Evolutionary conservation across 139 green algal species (phyloP).

Genomic region (Parachlorella kessleri): DNA sequence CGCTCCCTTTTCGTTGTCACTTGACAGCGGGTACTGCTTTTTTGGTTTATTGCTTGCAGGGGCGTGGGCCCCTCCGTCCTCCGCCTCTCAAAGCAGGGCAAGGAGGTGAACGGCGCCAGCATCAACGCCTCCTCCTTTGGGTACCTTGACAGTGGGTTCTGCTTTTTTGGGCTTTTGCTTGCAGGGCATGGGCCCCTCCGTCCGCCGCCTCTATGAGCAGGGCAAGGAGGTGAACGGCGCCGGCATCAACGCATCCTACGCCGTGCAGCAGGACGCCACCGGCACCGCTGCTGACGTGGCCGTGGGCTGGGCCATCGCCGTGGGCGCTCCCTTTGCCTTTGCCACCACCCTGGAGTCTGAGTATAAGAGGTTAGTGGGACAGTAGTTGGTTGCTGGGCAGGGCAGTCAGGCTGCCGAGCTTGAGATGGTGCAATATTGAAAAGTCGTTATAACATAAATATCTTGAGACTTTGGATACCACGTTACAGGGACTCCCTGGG

Average conservation of each 20-base stretch:
- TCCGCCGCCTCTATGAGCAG: constrained; percentile 98
- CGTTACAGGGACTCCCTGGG: too few species aligned
- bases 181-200: constrained; percentile 98
- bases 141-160: too few species aligned
- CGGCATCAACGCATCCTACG: constrained; percentile 99
- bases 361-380: constrained; percentile 90
- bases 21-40: too few species aligned
- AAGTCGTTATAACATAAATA: too few species aligned
- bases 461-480: too few species aligned
- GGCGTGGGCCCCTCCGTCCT: constrained; percentile 99
- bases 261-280: constrained; percentile 98
- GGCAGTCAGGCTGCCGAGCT: too few species aligned
- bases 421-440: too few species aligned
- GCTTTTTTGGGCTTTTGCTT: too few species aligned
- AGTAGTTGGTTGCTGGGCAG: too few species aligned
- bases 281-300: constrained; percentile 95
- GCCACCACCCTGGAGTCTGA: constrained; percentile 97
- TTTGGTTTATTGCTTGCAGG: too few species aligned
- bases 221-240: constrained; percentile 98
- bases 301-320: constrained; percentile 95
- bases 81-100: constrained; percentile 98
- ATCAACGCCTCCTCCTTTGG: constrained; percentile 99
- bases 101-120: constrained; percentile 96
- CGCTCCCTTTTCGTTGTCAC: constrained; percentile 98
- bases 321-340: constrained; percentile 98